These are phyloP conservation scores for Talaromyces amestolkiae DNA, from an alignment of 2,329 filamentous ascomycete species.

Conservation along the genomic window DNA sequence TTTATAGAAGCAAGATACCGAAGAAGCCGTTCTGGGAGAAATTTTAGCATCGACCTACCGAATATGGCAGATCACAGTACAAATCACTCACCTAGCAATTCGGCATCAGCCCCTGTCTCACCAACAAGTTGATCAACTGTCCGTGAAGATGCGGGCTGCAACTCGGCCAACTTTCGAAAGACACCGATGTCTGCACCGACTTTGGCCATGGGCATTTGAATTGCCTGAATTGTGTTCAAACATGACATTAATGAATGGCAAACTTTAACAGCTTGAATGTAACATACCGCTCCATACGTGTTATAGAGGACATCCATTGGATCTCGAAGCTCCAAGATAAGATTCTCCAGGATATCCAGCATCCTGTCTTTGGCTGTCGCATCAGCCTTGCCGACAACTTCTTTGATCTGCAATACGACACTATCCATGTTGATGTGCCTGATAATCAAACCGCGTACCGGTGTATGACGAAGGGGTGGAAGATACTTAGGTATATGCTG, in stretches of 20 bases:
- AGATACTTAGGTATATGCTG: neutral
- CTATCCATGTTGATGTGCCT: slow-evolving; percentile 9
- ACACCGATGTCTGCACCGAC: slow-evolving; percentile 24
- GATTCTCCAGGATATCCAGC: neutral
- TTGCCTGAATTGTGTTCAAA: slow-evolving; percentile 16
- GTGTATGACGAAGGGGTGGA: no score
- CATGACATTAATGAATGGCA: neutral
- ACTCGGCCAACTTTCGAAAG: slow-evolving; percentile 19
- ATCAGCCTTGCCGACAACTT: neutral
- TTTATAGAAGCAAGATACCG: slow-evolving; percentile 27
- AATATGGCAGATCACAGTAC: neutral
- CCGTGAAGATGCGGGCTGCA: slow-evolving; percentile 16
- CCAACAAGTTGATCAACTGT: slow-evolving; percentile 21
- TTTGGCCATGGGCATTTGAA: slow-evolving; percentile 21
- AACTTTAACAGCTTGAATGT: neutral
- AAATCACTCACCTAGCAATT: slow-evolving; percentile 8
- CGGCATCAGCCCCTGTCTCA: slow-evolving; percentile 20
- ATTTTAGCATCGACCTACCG: neutral
- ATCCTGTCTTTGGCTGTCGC: neutral
- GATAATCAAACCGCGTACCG: neutral
- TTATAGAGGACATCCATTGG: slow-evolving; percentile 8
- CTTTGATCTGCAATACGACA: slow-evolving; percentile 7
- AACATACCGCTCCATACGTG: slow-evolving; percentile 9
- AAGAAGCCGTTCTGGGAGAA: slow-evolving; percentile 22
- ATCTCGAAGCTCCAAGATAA: slow-evolving; percentile 7